Percentiles rank a stretch among this genome's conserved stretches.
Evolutionary conservation across 768 basidiomycete species (phyloP).

Genomic region (Lactifluus hygrophoroides): DNA sequence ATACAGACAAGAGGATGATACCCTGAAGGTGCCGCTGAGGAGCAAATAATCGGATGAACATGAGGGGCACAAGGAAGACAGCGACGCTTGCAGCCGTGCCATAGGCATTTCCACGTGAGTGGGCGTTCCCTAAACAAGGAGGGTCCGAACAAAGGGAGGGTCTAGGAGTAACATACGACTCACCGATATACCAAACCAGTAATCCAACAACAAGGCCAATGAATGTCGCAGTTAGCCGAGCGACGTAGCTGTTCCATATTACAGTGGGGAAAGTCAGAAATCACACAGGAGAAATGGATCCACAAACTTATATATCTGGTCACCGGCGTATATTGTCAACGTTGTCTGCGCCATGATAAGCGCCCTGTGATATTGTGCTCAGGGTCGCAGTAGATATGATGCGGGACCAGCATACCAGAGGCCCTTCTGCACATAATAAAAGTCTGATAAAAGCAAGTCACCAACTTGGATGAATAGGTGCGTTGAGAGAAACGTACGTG

Average conservation of each 20-base stretch:
- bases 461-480: not conserved
- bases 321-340: constrained; percentile 46
- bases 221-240: constrained; percentile 39
- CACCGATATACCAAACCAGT: constrained; percentile 42
- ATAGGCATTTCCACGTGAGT: constrained; percentile 44
- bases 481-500: constrained; percentile 29
- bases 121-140: constrained; percentile 30
- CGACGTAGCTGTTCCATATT: constrained; percentile 29
- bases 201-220: constrained; percentile 41
- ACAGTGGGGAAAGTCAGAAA: not conserved
- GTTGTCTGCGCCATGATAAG: constrained; percentile 56
- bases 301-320: constrained; percentile 44
- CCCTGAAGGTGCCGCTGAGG: constrained; percentile 35
- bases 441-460: constrained; percentile 25
- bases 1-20: constrained; percentile 31
- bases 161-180: not conserved
- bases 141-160: not conserved
- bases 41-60: constrained; percentile 42
- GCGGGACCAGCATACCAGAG: constrained; percentile 31
- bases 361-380: constrained; percentile 30
- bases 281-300: not conserved
- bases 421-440: constrained; percentile 38
- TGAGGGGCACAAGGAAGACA: constrained; percentile 38
- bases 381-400: not conserved
- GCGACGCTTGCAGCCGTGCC: constrained; percentile 42